These are phyloP conservation scores for Talaromyces sp. DNA, from an alignment of 2,329 filamentous ascomycete species.

Conservation along the genomic window DNA sequence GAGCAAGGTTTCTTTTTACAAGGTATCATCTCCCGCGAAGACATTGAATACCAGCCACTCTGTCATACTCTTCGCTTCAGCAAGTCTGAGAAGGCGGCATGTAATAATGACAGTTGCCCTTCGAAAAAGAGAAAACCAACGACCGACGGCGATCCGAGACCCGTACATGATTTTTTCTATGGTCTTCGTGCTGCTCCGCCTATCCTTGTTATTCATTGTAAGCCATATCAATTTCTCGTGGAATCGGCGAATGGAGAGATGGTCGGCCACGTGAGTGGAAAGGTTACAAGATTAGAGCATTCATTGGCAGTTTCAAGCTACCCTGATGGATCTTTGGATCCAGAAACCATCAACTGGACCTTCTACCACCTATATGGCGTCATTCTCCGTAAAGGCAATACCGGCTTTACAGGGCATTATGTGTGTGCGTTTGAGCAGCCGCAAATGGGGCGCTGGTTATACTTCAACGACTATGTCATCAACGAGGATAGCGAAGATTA, in stretches of 20 bases:
- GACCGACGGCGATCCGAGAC: neutral
- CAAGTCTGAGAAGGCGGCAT: neutral
- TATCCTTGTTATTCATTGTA: slow-evolving; percentile 2
- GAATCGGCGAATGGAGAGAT: too few relatives aligned
- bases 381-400: slow-evolving; percentile 23
- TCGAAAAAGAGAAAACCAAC: neutral
- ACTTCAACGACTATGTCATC: neutral
- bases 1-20: neutral
- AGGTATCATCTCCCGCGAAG: neutral
- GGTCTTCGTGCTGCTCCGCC: neutral
- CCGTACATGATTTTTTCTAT: neutral
- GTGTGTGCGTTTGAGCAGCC: slow-evolving; percentile 22
- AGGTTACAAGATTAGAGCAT: neutral
- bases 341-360: slow-evolving; percentile 1
- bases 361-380: slow-evolving; percentile 28
- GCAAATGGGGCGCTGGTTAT: slow-evolving; percentile 4
- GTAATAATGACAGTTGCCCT: neutral
- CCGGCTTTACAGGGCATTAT: slow-evolving; percentile 24
- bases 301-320: slow-evolving; percentile 2
- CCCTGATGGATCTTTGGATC: neutral
- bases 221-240: neutral
- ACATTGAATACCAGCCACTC: neutral
- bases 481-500: too few relatives aligned
- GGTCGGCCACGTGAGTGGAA: neutral
- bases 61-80: neutral